phyloP scores from a whole-genome alignment of 208 protist species.

The Trypanosoma cruzi region DNA sequence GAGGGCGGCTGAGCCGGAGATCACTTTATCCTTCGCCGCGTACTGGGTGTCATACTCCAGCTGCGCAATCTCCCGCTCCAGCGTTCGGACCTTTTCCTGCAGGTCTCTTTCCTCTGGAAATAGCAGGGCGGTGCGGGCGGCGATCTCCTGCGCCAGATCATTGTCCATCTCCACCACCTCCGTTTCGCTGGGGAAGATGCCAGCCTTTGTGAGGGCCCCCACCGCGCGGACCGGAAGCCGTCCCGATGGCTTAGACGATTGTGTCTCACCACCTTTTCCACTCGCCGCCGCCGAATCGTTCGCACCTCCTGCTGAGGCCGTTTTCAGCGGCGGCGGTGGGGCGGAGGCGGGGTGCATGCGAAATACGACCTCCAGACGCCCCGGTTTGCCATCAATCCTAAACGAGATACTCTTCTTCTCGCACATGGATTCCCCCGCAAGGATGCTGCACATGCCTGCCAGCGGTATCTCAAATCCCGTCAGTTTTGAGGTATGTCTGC shows the following conservation, averaged over 20 bases:
- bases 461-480: conserved; percentile 88
- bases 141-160: conserved; percentile 83
- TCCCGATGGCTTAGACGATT: conserved; percentile 22
- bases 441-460: conserved; percentile 88
- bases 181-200: conserved; percentile 49
- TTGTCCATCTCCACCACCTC: conserved; percentile 74
- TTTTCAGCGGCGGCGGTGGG: conserved; percentile 51
- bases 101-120: conserved; percentile 74
- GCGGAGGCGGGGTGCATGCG: conserved; percentile 83
- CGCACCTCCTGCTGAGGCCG: conserved; percentile 8
- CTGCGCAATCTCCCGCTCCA: conserved; percentile 76
- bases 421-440: conserved; percentile 83
- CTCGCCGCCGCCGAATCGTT: conserved; percentile 13
- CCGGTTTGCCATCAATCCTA: conserved; percentile 67
- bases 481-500: conserved; percentile 72
- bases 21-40: conserved; percentile 77
- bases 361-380: conserved; percentile 81
- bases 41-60: conserved; percentile 88
- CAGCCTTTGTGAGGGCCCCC: conserved; percentile 62
- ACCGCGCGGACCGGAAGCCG: conserved; percentile 57
- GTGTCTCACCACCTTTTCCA: not conserved
- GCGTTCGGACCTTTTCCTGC: conserved; percentile 48
- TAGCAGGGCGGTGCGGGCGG: conserved; percentile 63
- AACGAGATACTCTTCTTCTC: conserved; percentile 89
- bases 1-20: conserved; percentile 56